Percentiles rank a stretch among this genome's conserved stretches.
phyloP scores from a whole-genome alignment of 2,329 filamentous ascomycete genomes.

The Cercospora zeae-maydis region DNA sequence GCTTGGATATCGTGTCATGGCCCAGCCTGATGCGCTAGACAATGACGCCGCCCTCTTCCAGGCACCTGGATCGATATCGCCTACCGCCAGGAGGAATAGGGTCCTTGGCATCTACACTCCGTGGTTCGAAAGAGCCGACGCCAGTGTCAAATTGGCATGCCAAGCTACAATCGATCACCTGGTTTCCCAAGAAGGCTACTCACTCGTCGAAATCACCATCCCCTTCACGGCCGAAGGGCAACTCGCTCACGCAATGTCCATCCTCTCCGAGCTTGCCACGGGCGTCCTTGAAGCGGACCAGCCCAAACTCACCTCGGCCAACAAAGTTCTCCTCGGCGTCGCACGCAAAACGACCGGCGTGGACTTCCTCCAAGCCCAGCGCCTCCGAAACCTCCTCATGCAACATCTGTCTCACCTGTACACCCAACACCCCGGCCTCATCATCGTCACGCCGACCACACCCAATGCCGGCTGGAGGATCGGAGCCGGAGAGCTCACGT shows the following conservation, averaged over 20 bases:
- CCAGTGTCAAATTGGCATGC: conserved; percentile 60
- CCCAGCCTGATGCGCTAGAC: conserved; percentile 64
- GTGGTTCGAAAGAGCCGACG: conserved; percentile 68
- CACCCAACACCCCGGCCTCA: conserved; percentile 65
- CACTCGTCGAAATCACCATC: conserved; percentile 59
- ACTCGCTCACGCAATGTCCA: conserved; percentile 71
- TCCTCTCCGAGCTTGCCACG: conserved; percentile 66
- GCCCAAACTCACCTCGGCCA: conserved; percentile 58
- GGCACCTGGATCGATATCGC: conserved; percentile 36
- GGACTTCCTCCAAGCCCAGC: conserved; percentile 70
- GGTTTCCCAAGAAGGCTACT: conserved; percentile 51
- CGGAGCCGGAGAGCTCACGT: conserved; percentile 48
- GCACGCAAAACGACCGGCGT: conserved; percentile 61
- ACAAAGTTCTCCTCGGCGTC: conserved; percentile 65
- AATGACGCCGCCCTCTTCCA: conserved; percentile 61
- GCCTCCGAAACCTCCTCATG: conserved; percentile 74
- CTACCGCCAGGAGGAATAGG: conserved; percentile 43
- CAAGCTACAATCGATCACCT: conserved; percentile 60
- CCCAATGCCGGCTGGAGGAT: conserved; percentile 73
- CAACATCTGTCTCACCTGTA: conserved; percentile 70
- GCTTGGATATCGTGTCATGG: conserved; percentile 76
- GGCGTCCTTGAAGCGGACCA: conserved; percentile 46
- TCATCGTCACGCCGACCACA: conserved; percentile 75
- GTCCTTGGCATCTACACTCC: conserved; percentile 66
- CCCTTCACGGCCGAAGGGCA: conserved; percentile 69